phyloP scores from a whole-genome alignment of 371 early-diverging fungal genomes.

The Mortierella sp. region DNA sequence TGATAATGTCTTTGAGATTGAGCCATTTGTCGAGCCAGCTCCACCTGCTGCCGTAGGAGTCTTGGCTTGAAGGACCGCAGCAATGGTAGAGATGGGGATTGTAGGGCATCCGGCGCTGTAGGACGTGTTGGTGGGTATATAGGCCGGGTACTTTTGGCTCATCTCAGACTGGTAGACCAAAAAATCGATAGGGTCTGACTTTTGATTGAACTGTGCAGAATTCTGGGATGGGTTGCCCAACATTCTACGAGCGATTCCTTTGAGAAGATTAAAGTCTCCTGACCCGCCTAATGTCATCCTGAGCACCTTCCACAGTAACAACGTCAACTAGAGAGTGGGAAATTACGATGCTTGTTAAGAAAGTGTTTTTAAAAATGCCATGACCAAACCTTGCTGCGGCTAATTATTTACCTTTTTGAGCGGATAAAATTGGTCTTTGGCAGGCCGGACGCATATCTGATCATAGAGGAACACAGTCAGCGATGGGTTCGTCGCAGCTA shows the following conservation, averaged over 20 bases:
- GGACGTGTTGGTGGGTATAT: constrained; percentile 57
- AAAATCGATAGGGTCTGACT: constrained; percentile 78
- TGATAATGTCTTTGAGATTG: constrained; percentile 17
- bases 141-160: constrained; percentile 73
- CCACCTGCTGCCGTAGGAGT: constrained; percentile 20
- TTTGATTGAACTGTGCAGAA: constrained; percentile 53
- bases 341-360: not conserved
- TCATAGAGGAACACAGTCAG: constrained; percentile 75
- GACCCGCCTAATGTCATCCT: constrained; percentile 72
- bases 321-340: constrained; percentile 64
- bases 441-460: constrained; percentile 75
- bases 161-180: constrained; percentile 69
- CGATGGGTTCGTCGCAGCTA: constrained; percentile 65
- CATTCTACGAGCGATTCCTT: constrained; percentile 61
- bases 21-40: constrained; percentile 6
- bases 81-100: constrained; percentile 37
- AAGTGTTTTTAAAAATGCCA: not conserved
- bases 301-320: constrained; percentile 78
- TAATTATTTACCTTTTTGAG: constrained; percentile 77
- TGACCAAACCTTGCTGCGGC: not conserved
- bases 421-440: constrained; percentile 83
- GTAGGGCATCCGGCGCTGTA: constrained; percentile 35
- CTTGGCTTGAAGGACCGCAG: constrained; percentile 34
- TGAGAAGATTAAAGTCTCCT: constrained; percentile 62
- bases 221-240: constrained; percentile 61